These are phyloP conservation scores for Bondarzewia mesenterica DNA, from an alignment of 1,284 basidiomycete genomes.

Conservation along the genomic window DNA sequence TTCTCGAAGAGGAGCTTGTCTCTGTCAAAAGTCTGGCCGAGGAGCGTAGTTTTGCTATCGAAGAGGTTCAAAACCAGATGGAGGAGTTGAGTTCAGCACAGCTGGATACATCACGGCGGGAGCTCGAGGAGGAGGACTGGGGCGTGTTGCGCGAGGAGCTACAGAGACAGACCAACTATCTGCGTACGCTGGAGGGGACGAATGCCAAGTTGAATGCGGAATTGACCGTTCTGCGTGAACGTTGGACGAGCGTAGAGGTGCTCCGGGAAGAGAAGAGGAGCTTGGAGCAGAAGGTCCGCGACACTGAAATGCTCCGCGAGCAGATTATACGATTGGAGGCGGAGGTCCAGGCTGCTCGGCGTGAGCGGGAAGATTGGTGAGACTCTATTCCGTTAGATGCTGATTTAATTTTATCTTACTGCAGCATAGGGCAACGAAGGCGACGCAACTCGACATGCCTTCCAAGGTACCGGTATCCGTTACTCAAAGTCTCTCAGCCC, in stretches of 20 bases:
- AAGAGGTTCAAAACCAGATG: slow-evolving; percentile 37
- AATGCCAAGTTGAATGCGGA: slow-evolving; percentile 54
- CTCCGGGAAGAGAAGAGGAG: slow-evolving; percentile 67
- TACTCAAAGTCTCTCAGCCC: slow-evolving; percentile 44
- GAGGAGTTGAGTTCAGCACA: slow-evolving; percentile 31
- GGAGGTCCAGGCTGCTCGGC: slow-evolving; percentile 49
- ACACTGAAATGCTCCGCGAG: slow-evolving; percentile 49
- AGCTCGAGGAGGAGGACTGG: slow-evolving; percentile 41
- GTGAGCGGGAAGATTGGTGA: slow-evolving; percentile 49
- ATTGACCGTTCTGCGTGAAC: slow-evolving; percentile 42
- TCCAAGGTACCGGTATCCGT: slow-evolving; percentile 42
- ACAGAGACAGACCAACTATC: slow-evolving; percentile 50
- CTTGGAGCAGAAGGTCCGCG: slow-evolving; percentile 47
- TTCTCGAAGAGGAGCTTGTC: slow-evolving; percentile 37
- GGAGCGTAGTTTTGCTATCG: slow-evolving; percentile 31
- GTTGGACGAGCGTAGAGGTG: slow-evolving; percentile 56
- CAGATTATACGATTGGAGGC: slow-evolving; percentile 50
- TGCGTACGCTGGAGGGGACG: slow-evolving; percentile 53
- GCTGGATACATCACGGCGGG: slow-evolving; percentile 18
- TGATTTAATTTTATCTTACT: background rate
- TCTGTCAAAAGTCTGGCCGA: slow-evolving; percentile 32
- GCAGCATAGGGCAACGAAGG: slow-evolving; percentile 30
- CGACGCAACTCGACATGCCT: slow-evolving; percentile 25
- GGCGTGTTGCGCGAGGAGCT: slow-evolving; percentile 53
- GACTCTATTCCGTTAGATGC: slow-evolving; percentile 10